Base-by-base conservation (phyloP, 345 rosid species). In the Moricandia moricandioides region DNA sequence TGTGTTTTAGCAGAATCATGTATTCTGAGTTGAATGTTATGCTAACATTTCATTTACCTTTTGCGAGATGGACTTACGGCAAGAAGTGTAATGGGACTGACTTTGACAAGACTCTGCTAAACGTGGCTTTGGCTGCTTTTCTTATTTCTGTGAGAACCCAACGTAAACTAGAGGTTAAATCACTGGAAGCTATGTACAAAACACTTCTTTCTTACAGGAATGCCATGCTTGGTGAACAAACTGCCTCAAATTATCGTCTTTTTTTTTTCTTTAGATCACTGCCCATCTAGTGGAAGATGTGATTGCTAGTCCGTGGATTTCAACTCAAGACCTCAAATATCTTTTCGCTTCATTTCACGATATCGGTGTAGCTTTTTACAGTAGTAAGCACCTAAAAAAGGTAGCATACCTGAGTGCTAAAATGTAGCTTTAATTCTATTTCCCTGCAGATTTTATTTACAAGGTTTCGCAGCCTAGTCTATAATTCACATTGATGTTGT, bases 81-180 rank as follows among this genome's bases (percentile, higher is more conserved):
- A 21, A 21, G 24, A 21, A 21, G 24, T 21, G 24, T 21, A 21
- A 21, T 21, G 24, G 24, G 24, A 21, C 24, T 21, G 24, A 21
- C 24, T 21, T 21, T 30, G 33, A 60, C 79, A 86, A 84, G 72
- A 72, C 76, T 16, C 40, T 88, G 63, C 81, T 77, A 34, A 70
- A 64, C 72, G 82, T 81, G 65, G 70, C 83, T 75, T 85, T 88
- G 51, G 91, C 96, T 80, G 87, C 90, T 56, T 86, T 88, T 56
- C 81, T 82, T 62, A 81, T 91, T 64, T 84, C 89, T 21, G 59
- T 85, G 71, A 73, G 74, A 51, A 79, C 85, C 30, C 81, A 86
- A 75, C 67, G n/a, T 80, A 81, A 79, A 55, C 56, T 83, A 30
- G 77, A 83, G 93, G 97, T 91, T 59, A 47, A 56, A 68, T 63